Evolutionary conservation across 2,329 filamentous ascomycete genomes (phyloP).

Genomic region (Fusarium sp.): DNA sequence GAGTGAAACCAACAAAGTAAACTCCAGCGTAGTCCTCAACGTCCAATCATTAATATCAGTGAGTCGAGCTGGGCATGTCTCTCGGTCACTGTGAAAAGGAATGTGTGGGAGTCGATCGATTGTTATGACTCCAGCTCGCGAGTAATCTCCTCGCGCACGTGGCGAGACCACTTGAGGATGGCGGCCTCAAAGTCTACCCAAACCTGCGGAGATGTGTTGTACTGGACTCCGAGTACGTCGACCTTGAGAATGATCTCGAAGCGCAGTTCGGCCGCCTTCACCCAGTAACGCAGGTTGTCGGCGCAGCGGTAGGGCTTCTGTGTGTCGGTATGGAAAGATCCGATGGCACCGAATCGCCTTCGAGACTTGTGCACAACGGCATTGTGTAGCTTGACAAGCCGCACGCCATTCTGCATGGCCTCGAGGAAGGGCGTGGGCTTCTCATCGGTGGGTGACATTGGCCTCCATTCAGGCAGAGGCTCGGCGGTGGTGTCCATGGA

Average conservation of each 20-base stretch:
- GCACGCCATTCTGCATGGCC: slow-evolving; percentile 82
- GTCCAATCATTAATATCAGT: slow-evolving; percentile 48
- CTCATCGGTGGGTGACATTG: slow-evolving; percentile 58
- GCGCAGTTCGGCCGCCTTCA: slow-evolving; percentile 93
- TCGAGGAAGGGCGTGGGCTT: slow-evolving; percentile 81
- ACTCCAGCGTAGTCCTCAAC: slow-evolving; percentile 48
- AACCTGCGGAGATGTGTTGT: slow-evolving; percentile 76
- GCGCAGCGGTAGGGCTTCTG: slow-evolving; percentile 94
- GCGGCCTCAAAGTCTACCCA: slow-evolving; percentile 90
- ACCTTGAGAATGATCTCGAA: slow-evolving; percentile 90
- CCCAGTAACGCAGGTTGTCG: slow-evolving; percentile 96
- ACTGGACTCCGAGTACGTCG: slow-evolving; percentile 89
- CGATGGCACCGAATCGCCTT: slow-evolving; percentile 90
- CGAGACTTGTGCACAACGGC: slow-evolving; percentile 87
- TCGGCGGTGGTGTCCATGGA: slow-evolving; percentile 77
- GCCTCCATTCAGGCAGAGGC: slow-evolving; percentile 78
- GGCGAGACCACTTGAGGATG: slow-evolving; percentile 85
- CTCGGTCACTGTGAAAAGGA: slow-evolving; percentile 13
- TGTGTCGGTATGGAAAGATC: slow-evolving; percentile 90
- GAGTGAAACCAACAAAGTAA: slow-evolving; percentile 36
- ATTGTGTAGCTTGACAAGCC: slow-evolving; percentile 91
- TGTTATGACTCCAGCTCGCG: slow-evolving; percentile 70
- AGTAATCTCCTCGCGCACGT: slow-evolving; percentile 86
- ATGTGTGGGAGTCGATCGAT: slow-evolving; percentile 2
- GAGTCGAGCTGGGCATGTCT: slow-evolving; percentile 15